Conservation (phyloP, 768 basidiomycete species). For the Rhodotorula paludigena region DNA sequence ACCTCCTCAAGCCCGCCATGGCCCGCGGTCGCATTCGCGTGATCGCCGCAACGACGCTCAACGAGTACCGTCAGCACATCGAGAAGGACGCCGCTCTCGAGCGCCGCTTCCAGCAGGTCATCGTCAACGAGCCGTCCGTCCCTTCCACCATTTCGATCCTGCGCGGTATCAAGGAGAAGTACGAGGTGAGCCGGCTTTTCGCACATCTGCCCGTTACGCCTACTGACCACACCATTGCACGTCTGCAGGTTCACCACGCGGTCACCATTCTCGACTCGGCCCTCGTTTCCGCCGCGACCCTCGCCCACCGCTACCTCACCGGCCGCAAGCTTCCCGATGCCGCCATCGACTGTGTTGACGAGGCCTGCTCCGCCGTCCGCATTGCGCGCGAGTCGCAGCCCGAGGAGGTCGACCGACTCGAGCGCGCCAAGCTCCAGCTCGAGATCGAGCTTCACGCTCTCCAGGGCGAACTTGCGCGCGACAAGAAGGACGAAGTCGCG, state of each 20-base stretch:
- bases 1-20: slow-evolving; percentile 39
- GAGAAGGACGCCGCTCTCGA: slow-evolving; percentile 55
- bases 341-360: slow-evolving; percentile 82
- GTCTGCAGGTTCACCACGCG: slow-evolving; percentile 62
- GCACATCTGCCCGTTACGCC: background rate
- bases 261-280: slow-evolving; percentile 87
- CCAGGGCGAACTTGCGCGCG: slow-evolving; percentile 60
- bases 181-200: slow-evolving; percentile 68
- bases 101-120: slow-evolving; percentile 66
- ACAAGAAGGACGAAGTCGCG: slow-evolving; percentile 79
- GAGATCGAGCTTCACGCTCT: slow-evolving; percentile 93
- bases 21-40: slow-evolving; percentile 71
- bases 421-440: slow-evolving; percentile 79
- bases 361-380: slow-evolving; percentile 80
- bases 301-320: slow-evolving; percentile 84
- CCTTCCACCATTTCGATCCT: slow-evolving; percentile 87
- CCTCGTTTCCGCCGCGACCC: slow-evolving; percentile 77
- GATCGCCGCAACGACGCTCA: slow-evolving; percentile 87
- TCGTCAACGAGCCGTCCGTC: slow-evolving; percentile 85
- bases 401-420: slow-evolving; percentile 84
- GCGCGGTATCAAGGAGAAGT: slow-evolving; percentile 88
- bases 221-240: slow-evolving; percentile 60
- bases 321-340: slow-evolving; percentile 59
- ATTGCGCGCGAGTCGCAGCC: slow-evolving; percentile 92
- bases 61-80: slow-evolving; percentile 87